Evolutionary conservation across 495 filamentous ascomycete species (phyloP).

Genomic region (Annulohypoxylon stygium): DNA sequence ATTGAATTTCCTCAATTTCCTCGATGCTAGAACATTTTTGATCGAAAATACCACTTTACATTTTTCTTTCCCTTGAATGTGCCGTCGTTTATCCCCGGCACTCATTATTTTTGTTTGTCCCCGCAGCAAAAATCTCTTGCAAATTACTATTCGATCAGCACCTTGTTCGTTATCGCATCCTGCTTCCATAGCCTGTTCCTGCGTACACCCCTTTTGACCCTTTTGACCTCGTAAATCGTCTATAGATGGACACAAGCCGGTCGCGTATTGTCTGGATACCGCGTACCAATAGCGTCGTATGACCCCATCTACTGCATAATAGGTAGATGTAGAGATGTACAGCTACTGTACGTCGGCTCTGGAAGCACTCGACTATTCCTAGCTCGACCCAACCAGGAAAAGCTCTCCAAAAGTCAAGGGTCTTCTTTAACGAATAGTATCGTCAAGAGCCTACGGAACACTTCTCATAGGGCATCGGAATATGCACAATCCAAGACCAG

Average conservation of each 20-base stretch:
- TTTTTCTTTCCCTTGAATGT: constrained; percentile 4
- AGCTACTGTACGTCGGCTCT: constrained; percentile 39
- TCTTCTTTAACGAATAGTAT: constrained; percentile 46
- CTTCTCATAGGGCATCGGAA: constrained; percentile 51
- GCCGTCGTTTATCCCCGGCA: constrained; percentile 17
- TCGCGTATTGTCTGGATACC: constrained; percentile 31
- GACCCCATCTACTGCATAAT: constrained; percentile 32
- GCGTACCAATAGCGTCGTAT: constrained; percentile 43
- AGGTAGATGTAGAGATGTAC: constrained; percentile 21
- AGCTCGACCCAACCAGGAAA: constrained; percentile 49
- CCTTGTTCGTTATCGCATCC: constrained; percentile 31
- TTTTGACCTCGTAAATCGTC: constrained; percentile 9
- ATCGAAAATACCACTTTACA: not conserved
- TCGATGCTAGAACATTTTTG: not conserved
- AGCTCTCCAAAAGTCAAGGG: constrained; percentile 46
- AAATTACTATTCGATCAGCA: constrained; percentile 26
- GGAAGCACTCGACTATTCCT: constrained; percentile 43
- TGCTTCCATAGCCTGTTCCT: constrained; percentile 24
- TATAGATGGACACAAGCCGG: constrained; percentile 15
- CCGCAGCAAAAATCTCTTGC: constrained; percentile 23
- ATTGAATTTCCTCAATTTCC: not conserved
- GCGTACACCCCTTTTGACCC: constrained; percentile 22
- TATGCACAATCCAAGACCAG: constrained; percentile 52
- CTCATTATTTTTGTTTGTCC: not conserved
- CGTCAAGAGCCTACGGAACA: constrained; percentile 41